These are phyloP conservation scores for Sporothrix schenckii DNA, from an alignment of 2,329 filamentous ascomycete genomes.

Conservation along the genomic window DNA sequence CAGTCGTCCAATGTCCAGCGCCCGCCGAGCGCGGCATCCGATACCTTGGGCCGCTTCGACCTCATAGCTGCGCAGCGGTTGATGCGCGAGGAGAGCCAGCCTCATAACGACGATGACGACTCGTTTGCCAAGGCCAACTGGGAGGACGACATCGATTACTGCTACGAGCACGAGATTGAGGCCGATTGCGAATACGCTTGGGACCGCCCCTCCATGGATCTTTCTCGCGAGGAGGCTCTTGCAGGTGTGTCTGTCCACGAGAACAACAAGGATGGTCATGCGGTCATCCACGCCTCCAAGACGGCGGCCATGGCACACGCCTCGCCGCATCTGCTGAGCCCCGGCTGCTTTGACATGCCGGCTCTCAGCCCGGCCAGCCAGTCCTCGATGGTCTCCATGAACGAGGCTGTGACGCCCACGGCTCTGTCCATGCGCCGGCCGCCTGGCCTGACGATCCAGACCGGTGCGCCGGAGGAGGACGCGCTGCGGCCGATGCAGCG, in stretches of 20 bases:
- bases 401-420: conserved; percentile 53
- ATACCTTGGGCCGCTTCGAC: conserved; percentile 55
- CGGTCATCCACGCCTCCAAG: conserved; percentile 19
- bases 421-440: conserved; percentile 39
- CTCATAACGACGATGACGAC: conserved; percentile 40
- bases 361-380: conserved; percentile 56
- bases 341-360: conserved; percentile 49
- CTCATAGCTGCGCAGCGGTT: conserved; percentile 45
- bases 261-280: conserved; percentile 29
- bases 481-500: conserved; percentile 31
- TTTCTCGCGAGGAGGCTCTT: conserved; percentile 42
- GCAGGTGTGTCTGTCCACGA: conserved; percentile 38
- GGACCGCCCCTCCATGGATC: conserved; percentile 61
- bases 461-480: conserved; percentile 16
- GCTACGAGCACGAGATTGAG: conserved; percentile 69
- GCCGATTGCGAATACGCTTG: conserved; percentile 68
- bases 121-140: conserved; percentile 54
- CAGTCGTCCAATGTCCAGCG: conserved; percentile 35
- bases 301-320: conserved; percentile 3
- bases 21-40: conserved; percentile 53
- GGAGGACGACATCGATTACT: conserved; percentile 73
- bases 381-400: conserved; percentile 46
- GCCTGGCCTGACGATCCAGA: conserved; percentile 35
- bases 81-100: conserved; percentile 39
- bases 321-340: conserved; percentile 41